Base-by-base conservation (phyloP, 1,284 basidiomycete genomes). In the Ustilago curta region DNA sequence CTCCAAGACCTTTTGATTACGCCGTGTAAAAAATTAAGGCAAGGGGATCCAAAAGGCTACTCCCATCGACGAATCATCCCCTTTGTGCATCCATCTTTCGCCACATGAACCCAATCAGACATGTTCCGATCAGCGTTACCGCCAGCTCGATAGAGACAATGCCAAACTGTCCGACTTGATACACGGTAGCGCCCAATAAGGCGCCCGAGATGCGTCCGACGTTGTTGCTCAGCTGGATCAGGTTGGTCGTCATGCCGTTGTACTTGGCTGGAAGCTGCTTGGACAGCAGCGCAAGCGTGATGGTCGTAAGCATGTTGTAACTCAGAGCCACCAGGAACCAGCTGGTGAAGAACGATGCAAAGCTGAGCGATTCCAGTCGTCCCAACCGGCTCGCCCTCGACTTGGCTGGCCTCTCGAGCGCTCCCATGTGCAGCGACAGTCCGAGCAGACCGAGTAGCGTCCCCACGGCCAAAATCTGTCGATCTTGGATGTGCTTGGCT, bases 201-300 rank as follows among this genome's bases (percentile, higher is more conserved):
- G 75, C 70, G 21, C 75, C 75, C 32, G 63, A 44, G 32, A 73
- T 64, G 8, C 70, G 62, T 0, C 75, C 70, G 29, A 58, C 53
- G 39, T 77, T 70, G 62, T 77, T 77, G 49, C 66, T 70, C 53
- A 77, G 49, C 61, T 77, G 75, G 40, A 77, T 73, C 58, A 77
- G 43, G 6, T 61, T 70, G 39, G 66, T 67, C 19, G 70, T 68
- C 35, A 70, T 40, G 8, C 64, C 71, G n/a, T 77, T 77, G 42
- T 65, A 70, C 58, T 74, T 70, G 19, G 70, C 60, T n/a, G 67
- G 75, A 2, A 77, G 39, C 59, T 77, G 75, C 48, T 77, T 77
- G 31, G 63, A 68, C 23, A 77, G 58, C 55, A 77, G 44, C 25
- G 67, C 64, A 4, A 77, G 54, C 19, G 75, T 77, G 32, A 77